A percentile compares a stretch with the other conserved stretches of the same genome.
These are phyloP conservation scores for Xylaria venustula DNA, from an alignment of 495 filamentous ascomycete species.

Conservation along the genomic window DNA sequence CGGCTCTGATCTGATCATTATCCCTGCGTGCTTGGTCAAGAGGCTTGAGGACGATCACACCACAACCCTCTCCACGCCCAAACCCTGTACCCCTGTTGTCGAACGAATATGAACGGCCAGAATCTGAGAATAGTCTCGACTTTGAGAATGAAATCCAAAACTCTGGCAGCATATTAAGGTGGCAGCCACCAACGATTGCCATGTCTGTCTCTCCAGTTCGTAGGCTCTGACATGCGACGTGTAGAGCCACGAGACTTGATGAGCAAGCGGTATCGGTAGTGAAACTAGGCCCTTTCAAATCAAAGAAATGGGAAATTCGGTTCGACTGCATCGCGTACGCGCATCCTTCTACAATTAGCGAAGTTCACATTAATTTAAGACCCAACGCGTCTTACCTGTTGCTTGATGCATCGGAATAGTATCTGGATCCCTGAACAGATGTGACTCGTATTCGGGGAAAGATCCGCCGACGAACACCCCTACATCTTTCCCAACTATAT, in stretches of 20 bases:
- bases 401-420: conserved; percentile 50
- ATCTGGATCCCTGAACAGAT: conserved; percentile 76
- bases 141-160: conserved; percentile 52
- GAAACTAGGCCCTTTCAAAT: conserved; percentile 60
- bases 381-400: conserved; percentile 55
- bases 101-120: conserved; percentile 59
- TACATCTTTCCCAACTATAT: conserved; percentile 69
- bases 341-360: conserved; percentile 43
- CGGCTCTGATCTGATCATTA: conserved; percentile 58
- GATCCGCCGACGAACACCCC: conserved; percentile 86
- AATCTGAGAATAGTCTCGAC: conserved; percentile 63
- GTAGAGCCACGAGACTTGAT: conserved; percentile 62
- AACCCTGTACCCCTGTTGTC: conserved; percentile 64
- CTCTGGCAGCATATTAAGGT: conserved; percentile 58
- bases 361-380: not conserved
- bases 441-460: conserved; percentile 80
- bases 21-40: conserved; percentile 57
- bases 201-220: conserved; percentile 52
- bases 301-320: conserved; percentile 62
- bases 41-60: conserved; percentile 58
- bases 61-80: conserved; percentile 62
- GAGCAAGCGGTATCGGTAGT: conserved; percentile 89
- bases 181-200: conserved; percentile 57
- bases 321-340: conserved; percentile 57
- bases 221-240: conserved; percentile 78